Conservation (phyloP, 495 filamentous ascomycete genomes). For the Penicillium coprophilum region DNA sequence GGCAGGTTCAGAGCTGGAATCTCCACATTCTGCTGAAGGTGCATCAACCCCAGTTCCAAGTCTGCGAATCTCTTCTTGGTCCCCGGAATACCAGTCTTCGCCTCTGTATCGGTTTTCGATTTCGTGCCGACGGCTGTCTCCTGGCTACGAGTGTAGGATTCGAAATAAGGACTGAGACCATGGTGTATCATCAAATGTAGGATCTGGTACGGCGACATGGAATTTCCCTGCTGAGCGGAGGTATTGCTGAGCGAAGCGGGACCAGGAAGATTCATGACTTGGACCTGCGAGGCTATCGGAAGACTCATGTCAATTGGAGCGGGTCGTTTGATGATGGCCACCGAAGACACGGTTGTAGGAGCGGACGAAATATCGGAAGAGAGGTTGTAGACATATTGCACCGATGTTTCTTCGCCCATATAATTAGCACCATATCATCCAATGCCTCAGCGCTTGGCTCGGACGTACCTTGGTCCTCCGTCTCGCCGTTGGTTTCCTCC, state of each 20-base stretch:
- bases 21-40: conserved; percentile 96
- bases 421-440: conserved; percentile 9
- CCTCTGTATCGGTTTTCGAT: conserved; percentile 75
- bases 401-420: conserved; percentile 24
- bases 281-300: conserved; percentile 80
- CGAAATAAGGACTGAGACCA: conserved; percentile 89
- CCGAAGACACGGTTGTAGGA: conserved; percentile 73
- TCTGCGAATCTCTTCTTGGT: conserved; percentile 96
- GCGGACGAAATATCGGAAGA: conserved; percentile 78
- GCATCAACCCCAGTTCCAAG: conserved; percentile 80
- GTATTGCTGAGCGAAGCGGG: conserved; percentile 62
- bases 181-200: conserved; percentile 85
- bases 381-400: conserved; percentile 70
- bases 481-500: conserved; percentile 51
- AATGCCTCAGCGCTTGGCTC: conserved; percentile 5
- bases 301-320: conserved; percentile 77
- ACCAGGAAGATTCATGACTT: conserved; percentile 88
- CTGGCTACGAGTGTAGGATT: conserved; percentile 86
- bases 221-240: conserved; percentile 63
- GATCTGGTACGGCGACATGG: conserved; percentile 84
- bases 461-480: conserved; percentile 45
- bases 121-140: conserved; percentile 63
- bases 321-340: conserved; percentile 87
- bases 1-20: conserved; percentile 86
- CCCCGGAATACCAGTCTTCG: conserved; percentile 91